Base-by-base conservation (phyloP, 495 filamentous ascomycete species). In the Penicillium cosmopolitanum region DNA sequence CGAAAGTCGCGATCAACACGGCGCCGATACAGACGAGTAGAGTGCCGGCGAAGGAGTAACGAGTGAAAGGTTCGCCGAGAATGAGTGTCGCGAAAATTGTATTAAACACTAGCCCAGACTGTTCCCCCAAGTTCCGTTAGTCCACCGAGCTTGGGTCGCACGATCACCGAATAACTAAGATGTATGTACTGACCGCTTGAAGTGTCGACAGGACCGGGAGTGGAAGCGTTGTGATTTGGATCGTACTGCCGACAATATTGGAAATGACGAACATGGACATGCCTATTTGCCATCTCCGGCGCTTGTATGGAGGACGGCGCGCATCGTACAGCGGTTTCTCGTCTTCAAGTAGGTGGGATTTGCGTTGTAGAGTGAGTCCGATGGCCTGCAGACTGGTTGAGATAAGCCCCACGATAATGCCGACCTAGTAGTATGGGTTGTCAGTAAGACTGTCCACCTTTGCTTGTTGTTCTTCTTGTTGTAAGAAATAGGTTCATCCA, bases 281-380 rank as follows among this genome's bases (percentile, higher is more conserved):
- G 53, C 95, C 95, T 57, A 97, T 71, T 80, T 99, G 95, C 95
- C 95, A 99, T 83, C 92, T 84, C 71, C 96, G 84, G 69, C 95
- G 85, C 67, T 89, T 86, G 74, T 97, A 93, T 5, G 96, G 92
- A 33, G 95, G 95, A 64, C 95, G 80, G 62, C 91, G 86, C 43
- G 85, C 71, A 74, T 93, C 85, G 70, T 91, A 86, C 3, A 89
- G 86, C 38, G 83, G 83, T 75, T 96, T 96, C 76, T 94, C 92
- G 77, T 98, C 95, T 80, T 99, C 95, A 64, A 97, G 85, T 55
- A 99, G 87, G 79, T 99, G 95, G 56, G 94, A 97, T 74, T 99
- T 99, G 72, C 95, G 91, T 78, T 99, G 95, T 19, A 98, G 84
- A n/a, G 95, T 99, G 62, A 99, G 84, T 63, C 95, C 95, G 65